A percentile compares a stretch with the other conserved stretches of the same genome.
These are phyloP conservation scores for Thraustochytrium striatum DNA, from an alignment of 352 stramenopile species.

Conservation along the genomic window DNA sequence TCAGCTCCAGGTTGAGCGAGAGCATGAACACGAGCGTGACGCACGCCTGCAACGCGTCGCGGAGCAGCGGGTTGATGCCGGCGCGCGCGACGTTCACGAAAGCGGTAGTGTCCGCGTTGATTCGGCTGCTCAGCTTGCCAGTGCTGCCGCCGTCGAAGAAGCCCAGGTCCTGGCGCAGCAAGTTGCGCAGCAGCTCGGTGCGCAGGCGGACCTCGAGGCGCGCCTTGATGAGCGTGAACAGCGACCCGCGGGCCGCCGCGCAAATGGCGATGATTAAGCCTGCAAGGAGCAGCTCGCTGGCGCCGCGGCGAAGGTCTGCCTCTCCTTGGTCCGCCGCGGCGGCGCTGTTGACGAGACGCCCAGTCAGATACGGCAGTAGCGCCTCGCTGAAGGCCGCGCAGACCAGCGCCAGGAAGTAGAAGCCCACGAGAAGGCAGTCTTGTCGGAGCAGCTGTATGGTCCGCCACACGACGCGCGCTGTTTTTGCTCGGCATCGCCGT, in stretches of 20 bases:
- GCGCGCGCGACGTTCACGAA: too few species aligned
- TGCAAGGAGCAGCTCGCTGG: conserved; percentile 12
- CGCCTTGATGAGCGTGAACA: conserved; percentile 54
- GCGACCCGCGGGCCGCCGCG: conserved; percentile 53
- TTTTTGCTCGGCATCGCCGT: too few species aligned
- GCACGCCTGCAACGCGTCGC: conserved; percentile 61
- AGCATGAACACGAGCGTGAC: conserved; percentile 69
- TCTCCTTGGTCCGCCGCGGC: conserved; percentile 41
- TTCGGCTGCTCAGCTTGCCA: conserved; percentile 63
- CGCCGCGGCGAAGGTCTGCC: neutral
- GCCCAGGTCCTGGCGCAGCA: conserved; percentile 68
- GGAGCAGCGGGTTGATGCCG: conserved; percentile 67
- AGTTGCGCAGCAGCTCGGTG: conserved; percentile 59
- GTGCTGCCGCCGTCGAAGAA: conserved; percentile 71
- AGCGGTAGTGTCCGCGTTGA: conserved; percentile 64
- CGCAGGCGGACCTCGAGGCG: conserved; percentile 58
- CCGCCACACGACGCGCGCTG: too few species aligned
- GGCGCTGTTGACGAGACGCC: conserved; percentile 53
- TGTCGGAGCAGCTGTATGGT: too few species aligned
- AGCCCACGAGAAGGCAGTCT: too few species aligned
- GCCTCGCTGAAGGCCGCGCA: conserved; percentile 52
- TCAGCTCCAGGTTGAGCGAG: conserved; percentile 66
- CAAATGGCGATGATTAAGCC: conserved; percentile 21
- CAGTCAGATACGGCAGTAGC: conserved; percentile 56
- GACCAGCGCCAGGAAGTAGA: too few species aligned